Conservation (phyloP, 2,329 filamentous ascomycete genomes). For the Beauveria sp. region DNA sequence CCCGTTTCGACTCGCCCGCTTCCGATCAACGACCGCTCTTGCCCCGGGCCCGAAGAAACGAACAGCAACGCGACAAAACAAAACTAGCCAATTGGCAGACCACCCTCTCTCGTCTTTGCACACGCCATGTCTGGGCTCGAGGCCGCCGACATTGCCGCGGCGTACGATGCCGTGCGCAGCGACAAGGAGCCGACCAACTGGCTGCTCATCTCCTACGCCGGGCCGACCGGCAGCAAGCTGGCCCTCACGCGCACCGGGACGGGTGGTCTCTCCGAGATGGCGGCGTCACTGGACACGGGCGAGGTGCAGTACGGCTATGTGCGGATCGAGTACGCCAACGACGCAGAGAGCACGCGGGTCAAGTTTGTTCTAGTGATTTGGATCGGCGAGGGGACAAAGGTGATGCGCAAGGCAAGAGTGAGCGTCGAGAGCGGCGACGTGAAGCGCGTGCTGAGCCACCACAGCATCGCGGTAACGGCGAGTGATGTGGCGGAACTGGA, state of each 20-base stretch:
- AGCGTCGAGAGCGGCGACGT: slow-evolving; percentile 60
- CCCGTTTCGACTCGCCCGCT: not conserved
- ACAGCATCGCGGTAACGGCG: slow-evolving; percentile 58
- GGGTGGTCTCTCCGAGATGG: slow-evolving; percentile 53
- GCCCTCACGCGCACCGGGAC: slow-evolving; percentile 48
- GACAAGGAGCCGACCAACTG: slow-evolving; percentile 61
- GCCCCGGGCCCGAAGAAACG: not conserved
- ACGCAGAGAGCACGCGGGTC: slow-evolving; percentile 59
- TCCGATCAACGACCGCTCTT: not conserved
- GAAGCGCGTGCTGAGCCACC: slow-evolving; percentile 55
- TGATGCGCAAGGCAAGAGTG: slow-evolving; percentile 64
- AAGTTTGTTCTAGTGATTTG: slow-evolving; percentile 63
- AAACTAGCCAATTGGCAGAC: not conserved
- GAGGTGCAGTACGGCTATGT: slow-evolving; percentile 61
- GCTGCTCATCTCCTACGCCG: slow-evolving; percentile 57
- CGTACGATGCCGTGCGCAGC: slow-evolving; percentile 59
- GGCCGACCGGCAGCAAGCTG: slow-evolving; percentile 47
- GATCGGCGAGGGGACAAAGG: slow-evolving; percentile 57
- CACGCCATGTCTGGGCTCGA: slow-evolving; percentile 48
- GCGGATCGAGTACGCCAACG: slow-evolving; percentile 62
- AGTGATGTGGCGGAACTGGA: slow-evolving; percentile 52
- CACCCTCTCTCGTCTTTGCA: too few species aligned
- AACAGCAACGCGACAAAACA: not conserved
- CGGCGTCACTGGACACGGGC: slow-evolving; percentile 44
- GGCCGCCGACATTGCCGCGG: slow-evolving; percentile 51